phyloP scores from a whole-genome alignment of 2,329 filamentous ascomycete species.

The Parascedosporium putredinis region DNA sequence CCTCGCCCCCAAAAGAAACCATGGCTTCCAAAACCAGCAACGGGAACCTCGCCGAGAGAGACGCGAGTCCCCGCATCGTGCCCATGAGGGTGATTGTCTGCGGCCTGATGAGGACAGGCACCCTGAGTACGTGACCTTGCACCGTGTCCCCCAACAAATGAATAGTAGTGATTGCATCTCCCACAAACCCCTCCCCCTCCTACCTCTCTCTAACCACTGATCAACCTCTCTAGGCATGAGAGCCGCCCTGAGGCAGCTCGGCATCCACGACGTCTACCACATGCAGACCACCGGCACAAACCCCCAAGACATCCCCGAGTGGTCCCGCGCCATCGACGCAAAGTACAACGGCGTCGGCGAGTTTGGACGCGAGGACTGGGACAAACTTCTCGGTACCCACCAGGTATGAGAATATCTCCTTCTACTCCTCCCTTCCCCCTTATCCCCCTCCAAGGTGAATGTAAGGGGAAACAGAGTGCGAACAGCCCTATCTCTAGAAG shows the following conservation, averaged over 20 bases:
- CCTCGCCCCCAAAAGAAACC: neutral
- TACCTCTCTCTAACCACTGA: constrained; percentile 6
- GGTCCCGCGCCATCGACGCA: constrained; percentile 16
- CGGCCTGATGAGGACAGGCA: constrained; percentile 27
- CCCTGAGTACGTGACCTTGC: constrained; percentile 20
- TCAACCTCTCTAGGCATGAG: constrained; percentile 24
- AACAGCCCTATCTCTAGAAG: neutral
- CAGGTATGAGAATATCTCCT: constrained; percentile 18
- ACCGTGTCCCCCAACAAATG: neutral
- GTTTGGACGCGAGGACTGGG: constrained; percentile 30
- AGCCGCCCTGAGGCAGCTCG: constrained; percentile 22
- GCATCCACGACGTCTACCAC: constrained; percentile 26
- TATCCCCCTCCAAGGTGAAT: too few relatives aligned
- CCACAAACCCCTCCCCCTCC: too few relatives aligned
- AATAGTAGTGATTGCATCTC: too few relatives aligned
- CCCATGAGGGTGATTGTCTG: constrained; percentile 30
- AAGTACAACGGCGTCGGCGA: constrained; percentile 15
- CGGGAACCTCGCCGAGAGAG: constrained; percentile 10
- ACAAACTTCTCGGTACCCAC: constrained; percentile 32
- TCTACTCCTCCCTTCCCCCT: too few relatives aligned
- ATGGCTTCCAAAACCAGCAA: constrained; percentile 6
- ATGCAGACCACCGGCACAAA: constrained; percentile 18
- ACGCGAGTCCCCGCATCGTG: constrained; percentile 18
- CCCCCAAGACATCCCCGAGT: constrained; percentile 13
- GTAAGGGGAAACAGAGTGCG: neutral